Base-by-base conservation (phyloP, 208 protist species). In the Giardia duodenalis region DNA sequence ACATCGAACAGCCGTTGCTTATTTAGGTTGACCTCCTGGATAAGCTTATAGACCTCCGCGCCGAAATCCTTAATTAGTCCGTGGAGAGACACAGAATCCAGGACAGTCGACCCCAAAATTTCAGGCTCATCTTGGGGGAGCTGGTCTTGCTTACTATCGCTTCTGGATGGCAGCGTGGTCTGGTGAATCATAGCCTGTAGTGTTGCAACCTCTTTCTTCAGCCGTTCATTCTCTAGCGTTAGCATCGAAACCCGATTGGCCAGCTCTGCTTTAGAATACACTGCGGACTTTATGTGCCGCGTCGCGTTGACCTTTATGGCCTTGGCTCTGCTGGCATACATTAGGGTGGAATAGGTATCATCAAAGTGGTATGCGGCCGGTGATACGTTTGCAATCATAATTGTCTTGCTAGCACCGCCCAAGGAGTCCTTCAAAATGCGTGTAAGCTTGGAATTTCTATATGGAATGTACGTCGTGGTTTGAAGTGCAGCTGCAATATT, bases 371-470 rank as follows among this genome's bases (percentile, higher is more conserved):
- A 19, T 0, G 87, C 92, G 1, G 92, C 94, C 19, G 94, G 93
- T 47, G 67, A 93, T n/a, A 97, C 92, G 91, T 96, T 96, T 10
- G 96, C 95, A 42, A 96, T 97, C 96, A 97, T 97, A 22, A 97
- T 94, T 2, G 96, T 97, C 45, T 94, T 92, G 76, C 93, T 95
- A 92, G 96, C 97, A 43, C 96, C 96, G 0, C 95, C 95, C 0
- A 97, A 93, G 43, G 95, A 96, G 92, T 97, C 96, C 89, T 96
- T 96, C 30, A 97, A 92, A 1, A 98, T 86, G n/a, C 96, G 93
- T 0, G 96, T 98, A 67, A 98, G 93, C 92, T 97, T 97, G 22
- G 94, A 96, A 93, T 98, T 94, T 86, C 97, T 94, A 92, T 97
- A 98, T 19, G 96, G 96, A 19, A 98, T 93, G 10, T 10, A 76